These are phyloP conservation scores for Fusarium devonianum DNA, from an alignment of 2,329 filamentous ascomycete genomes.

Conservation along the genomic window DNA sequence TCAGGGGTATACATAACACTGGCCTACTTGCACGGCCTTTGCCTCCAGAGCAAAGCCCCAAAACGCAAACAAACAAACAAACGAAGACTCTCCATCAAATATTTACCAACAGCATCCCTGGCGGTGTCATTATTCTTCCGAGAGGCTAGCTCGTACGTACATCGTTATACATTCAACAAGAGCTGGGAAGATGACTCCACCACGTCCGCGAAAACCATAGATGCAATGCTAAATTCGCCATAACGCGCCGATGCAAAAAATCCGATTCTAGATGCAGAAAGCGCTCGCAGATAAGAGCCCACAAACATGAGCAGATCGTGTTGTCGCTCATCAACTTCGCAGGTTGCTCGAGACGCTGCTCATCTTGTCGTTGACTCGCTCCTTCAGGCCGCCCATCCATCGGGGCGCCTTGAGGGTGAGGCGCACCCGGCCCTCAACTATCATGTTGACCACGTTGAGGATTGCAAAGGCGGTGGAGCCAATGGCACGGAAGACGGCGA, in stretches of 20 bases:
- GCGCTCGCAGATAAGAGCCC: slow-evolving; percentile 15
- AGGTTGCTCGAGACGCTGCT: slow-evolving; percentile 58
- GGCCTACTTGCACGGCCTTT: slow-evolving; percentile 14
- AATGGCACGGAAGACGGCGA: slow-evolving; percentile 88
- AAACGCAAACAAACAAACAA: slow-evolving; percentile 18
- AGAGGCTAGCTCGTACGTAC: slow-evolving; percentile 26
- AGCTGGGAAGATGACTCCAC: slow-evolving; percentile 4
- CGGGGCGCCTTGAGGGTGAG: slow-evolving; percentile 63
- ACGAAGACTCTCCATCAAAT: slow-evolving; percentile 6
- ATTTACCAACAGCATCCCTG: slow-evolving; percentile 17
- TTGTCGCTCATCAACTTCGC: slow-evolving; percentile 41
- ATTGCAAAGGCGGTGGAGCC: slow-evolving; percentile 83
- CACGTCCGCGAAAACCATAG: slow-evolving; percentile 8
- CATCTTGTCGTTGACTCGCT: slow-evolving; percentile 56
- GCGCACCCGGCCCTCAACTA: slow-evolving; percentile 83
- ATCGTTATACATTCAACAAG: slow-evolving; percentile 17
- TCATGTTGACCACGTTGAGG: slow-evolving; percentile 81
- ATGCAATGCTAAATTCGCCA: slow-evolving; percentile 22
- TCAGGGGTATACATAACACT: slow-evolving; percentile 25
- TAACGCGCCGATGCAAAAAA: slow-evolving; percentile 24
- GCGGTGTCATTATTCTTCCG: slow-evolving; percentile 17
- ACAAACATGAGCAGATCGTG: not conserved
- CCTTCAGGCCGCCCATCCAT: slow-evolving; percentile 56
- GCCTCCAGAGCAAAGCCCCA: slow-evolving; percentile 4
- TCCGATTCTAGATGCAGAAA: slow-evolving; percentile 21